Conservation (phyloP, 352 stramenopile genomes). For the Pythium sp. region DNA sequence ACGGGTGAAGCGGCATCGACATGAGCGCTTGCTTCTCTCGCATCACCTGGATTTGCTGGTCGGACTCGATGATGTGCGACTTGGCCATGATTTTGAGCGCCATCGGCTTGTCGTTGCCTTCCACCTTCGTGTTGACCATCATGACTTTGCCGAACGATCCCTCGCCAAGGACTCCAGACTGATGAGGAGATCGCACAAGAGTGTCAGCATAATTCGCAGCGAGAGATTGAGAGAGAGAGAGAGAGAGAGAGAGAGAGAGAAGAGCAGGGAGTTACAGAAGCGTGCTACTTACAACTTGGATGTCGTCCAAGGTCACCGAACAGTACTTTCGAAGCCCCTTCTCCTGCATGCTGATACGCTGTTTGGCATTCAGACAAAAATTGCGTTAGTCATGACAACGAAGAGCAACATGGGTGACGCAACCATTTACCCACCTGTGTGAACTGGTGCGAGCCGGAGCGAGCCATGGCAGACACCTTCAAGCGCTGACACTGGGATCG, state of each 20-base stretch:
- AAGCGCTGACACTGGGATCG: conserved; percentile 63
- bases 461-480: conserved; percentile 49
- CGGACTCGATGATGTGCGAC: conserved; percentile 90
- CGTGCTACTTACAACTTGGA: conserved; percentile 45
- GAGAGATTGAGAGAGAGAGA: not conserved
- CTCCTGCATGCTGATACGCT: conserved; percentile 52
- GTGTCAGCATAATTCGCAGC: not conserved
- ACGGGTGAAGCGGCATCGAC: conserved; percentile 84
- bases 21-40: conserved; percentile 91
- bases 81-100: conserved; percentile 94
- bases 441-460: conserved; percentile 54
- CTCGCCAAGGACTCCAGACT: conserved; percentile 90
- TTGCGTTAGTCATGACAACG: not conserved
- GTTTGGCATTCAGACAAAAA: conserved; percentile 4
- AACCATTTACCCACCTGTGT: conserved; percentile 34
- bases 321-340: conserved; percentile 47
- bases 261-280: not conserved
- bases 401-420: not conserved
- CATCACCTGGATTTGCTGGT: conserved; percentile 92
- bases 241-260: not conserved
- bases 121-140: conserved; percentile 75
- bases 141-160: conserved; percentile 96
- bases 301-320: conserved; percentile 56
- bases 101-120: conserved; percentile 61
- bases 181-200: not conserved